Base-by-base conservation (phyloP, 2,329 filamentous ascomycete species). In the Cladosporium austrohemisphaericum region DNA sequence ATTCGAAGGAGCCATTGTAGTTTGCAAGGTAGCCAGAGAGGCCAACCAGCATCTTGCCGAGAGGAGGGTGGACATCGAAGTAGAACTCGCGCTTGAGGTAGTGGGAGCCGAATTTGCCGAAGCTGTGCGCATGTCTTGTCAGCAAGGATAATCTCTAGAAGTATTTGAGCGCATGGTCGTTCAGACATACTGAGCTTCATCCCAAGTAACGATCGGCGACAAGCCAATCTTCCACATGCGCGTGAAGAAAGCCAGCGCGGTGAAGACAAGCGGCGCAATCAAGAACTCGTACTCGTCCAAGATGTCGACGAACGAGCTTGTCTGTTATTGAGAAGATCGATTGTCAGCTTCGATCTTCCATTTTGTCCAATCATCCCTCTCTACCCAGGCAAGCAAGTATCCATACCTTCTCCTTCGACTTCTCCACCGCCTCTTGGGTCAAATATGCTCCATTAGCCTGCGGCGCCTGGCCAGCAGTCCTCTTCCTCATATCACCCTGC, bases 81-180 rank as follows among this genome's bases (percentile, higher is more conserved):
- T 98, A 98, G 77, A 97, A 96, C 72, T 98, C 93, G 70, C 92
- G 88, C 71, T 98, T 96, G 67, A 98, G 84, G 71, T 98, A 98
- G 73, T 98, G 92, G 62, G 92, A 97, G 57, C 93, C 93, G 71
- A 98, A 98, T 76, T 98, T 98, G 67, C 88, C 88, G 70, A 94
- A 94, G 70, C 48, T 50, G 48, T 49, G 8, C 14, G 29, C 9
- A 16, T 5, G 18, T 14, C 11, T 10, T 9, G 29, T 49, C 18
- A 49, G 37, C 18, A 16, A 28, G 9, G 22, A 18, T 25, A 9
- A 33, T 26, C 9, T 41, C 3, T 16, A n/a, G 16, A 16, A 23
- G 1, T 11, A 29, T 16, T 14, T 5, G 11, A 16, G 8, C 18
- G 23, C n/a, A 20, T 20, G 32, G 16, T 14, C 18, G 25, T 41